Base-by-base conservation (phyloP, 345 rosid genomes). In the Eucalyptus marginata region DNA sequence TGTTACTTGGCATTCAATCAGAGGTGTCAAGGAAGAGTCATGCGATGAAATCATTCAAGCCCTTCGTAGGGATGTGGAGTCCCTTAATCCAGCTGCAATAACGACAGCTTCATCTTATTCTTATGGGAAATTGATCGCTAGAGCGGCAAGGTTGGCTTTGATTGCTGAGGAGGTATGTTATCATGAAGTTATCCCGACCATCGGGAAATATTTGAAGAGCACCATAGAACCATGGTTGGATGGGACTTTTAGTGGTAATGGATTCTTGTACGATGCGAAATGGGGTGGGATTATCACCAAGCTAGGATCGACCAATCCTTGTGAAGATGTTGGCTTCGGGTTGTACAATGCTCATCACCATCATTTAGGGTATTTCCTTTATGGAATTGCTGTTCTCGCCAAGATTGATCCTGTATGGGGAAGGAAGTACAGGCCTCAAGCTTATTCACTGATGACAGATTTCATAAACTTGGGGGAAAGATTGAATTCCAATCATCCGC, bases 261-360 rank as follows among this genome's bases (percentile, higher is more conserved):
- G 98, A 40, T 97, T 98, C 83, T 54, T 97, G 71, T 94, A 96
- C 68, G 99, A 98, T 62, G 89, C 93, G 15, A 95, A 93, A 86
- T 97, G 99, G 99, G 98, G 99, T 88, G 99, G 99, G 13, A 91
- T 98, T 59, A 90, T 98, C 25, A 95, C 98, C 13, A 95, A 91
- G 91, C 96, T 91, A 92, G 97, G 99, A 5, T 90, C 94, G 1
- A 68, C 40, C 17, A 98, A 95, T 91, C 59, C 94, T 3, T 94
- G 96, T 56, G 98, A 96, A 0, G 99, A 98, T 92, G 95, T 95
- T 56, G 99, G 99, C 22, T 98, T 95, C 44, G 98, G 99, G 56
- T 31, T 94, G 47, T 98, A 93, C 86, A 96, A 95, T 86, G 96
- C 94, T 76, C 98, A 97, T 86, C 99, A 98, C 91, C 95, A 93